Base-by-base conservation (phyloP, 306 rosid genomes). In the Alnus rubra region DNA sequence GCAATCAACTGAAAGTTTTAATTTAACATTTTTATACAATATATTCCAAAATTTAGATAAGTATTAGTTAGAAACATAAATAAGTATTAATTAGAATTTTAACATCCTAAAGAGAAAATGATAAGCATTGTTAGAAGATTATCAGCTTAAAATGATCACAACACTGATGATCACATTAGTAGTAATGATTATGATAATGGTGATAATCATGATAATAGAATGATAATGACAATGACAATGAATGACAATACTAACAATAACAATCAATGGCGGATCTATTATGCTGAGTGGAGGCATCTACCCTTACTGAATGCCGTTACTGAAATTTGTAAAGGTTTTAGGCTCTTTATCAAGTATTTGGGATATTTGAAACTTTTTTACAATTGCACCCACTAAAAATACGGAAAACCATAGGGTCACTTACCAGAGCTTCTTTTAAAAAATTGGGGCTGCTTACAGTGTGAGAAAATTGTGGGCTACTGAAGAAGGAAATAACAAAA, bases 1-100 rank as follows among this genome's bases (percentile, higher is more conserved):
- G 96, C 87, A 88, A 83, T 76, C 84, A 80, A 88, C 48, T 80
- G 71, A 86, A 73, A 72, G 33, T 58, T 51, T 70, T 42, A 71
- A 80, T 76, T 82, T 77, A 87, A 88, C 80, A 71, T 83, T 79
- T 51, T 30, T 13, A 78, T 49, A 72, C 12, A 47, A 78, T 76
- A 33, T 59, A 56, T 30, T n/a, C 71, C 19, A 81, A 75, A 51
- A 67, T 19, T 5, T 51, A 45, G 44, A 37, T 6, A 54, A 28
- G 53, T 42, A 65, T 4, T 59, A 5, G 2, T 33, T 30, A 62
- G 18, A 56, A 56, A 62, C 30, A 15, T 39, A 47, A 1, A 49
- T 12, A 44, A n/a, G 35, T 19, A 47, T 31, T 63, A 31, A 14
- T 5, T 4, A 60, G 31, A 60, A 28, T 9, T 3, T 60, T 60